A percentile compares a stretch with the other conserved stretches of the same genome.
Evolutionary conservation across 2,329 filamentous ascomycete species (phyloP).

Genomic region (Colletotrichum sp.): DNA sequence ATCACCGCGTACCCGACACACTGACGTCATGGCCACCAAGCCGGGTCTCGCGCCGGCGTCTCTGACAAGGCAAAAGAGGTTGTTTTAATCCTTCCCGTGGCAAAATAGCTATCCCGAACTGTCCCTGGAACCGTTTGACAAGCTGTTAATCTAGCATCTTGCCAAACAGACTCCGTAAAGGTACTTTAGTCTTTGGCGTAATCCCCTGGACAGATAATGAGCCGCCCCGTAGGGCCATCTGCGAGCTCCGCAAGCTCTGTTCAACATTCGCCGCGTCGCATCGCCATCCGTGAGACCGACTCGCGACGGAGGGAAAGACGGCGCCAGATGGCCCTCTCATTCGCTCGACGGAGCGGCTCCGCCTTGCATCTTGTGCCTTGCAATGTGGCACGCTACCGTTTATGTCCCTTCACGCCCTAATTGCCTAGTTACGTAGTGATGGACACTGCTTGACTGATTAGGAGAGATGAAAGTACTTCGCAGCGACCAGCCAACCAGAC

Average conservation of each 20-base stretch:
- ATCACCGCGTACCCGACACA: not conserved
- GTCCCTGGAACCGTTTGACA: not conserved
- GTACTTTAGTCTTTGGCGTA: not conserved
- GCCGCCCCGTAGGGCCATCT: not conserved
- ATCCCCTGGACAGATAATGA: not conserved
- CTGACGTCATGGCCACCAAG: not conserved
- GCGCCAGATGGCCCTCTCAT: not conserved
- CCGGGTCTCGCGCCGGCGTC: not conserved
- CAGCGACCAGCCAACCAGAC: not conserved
- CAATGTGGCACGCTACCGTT: not conserved
- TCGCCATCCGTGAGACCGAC: not conserved
- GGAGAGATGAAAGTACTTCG: not conserved
- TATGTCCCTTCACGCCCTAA: not conserved
- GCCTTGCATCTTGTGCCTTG: not conserved
- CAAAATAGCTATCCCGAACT: not conserved
- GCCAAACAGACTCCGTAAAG: not conserved
- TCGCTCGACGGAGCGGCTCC: constrained; percentile 1
- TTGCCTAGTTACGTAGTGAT: not conserved
- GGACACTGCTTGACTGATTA: not conserved
- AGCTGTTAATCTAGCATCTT: not conserved
- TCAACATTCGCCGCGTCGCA: not conserved
- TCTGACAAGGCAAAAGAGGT: not conserved
- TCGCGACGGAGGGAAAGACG: not conserved
- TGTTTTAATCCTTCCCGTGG: not conserved
- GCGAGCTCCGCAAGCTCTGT: not conserved